Percentiles rank a stretch among this genome's conserved stretches.
Evolutionary conservation across 768 basidiomycete species (phyloP).

Genomic region (Rossbeevera mucosa): DNA sequence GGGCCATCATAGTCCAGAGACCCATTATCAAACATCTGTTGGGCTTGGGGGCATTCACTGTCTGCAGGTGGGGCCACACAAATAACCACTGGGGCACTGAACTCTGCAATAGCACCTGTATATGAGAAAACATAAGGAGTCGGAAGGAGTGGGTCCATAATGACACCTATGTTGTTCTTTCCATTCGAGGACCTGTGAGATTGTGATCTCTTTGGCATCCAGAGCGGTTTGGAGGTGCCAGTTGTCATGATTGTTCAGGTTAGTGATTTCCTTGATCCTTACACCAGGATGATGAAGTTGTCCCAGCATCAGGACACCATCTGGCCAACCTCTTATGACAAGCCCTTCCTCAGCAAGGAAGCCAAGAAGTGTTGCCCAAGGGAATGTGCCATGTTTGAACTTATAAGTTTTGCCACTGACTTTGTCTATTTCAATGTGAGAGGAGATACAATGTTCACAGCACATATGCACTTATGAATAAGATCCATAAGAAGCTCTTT

Average conservation of each 20-base stretch:
- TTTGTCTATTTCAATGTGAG: neutral
- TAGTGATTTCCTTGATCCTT: neutral
- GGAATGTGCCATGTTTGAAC: neutral
- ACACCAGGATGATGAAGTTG: neutral
- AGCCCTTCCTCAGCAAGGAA: neutral
- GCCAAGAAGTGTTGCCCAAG: neutral
- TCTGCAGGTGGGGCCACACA: neutral
- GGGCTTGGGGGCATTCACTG: neutral
- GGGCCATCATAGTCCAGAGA: neutral
- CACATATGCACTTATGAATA: too few relatives aligned
- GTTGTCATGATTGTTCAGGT: too few relatives aligned
- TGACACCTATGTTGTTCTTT: too few relatives aligned
- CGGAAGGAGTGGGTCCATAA: too few relatives aligned
- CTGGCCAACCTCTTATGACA: neutral
- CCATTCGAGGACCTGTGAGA: too few relatives aligned
- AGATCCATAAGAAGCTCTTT: too few relatives aligned
- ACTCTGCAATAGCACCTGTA: neutral
- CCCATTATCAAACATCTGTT: constrained; percentile 1
- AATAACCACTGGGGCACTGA: neutral
- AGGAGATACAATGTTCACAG: too few relatives aligned
- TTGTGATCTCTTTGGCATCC: too few relatives aligned
- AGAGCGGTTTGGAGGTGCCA: too few relatives aligned
- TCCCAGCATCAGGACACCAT: neutral
- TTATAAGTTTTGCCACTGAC: neutral
- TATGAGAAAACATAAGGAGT: too few relatives aligned